phyloP scores from a whole-genome alignment of 805 yeast species.

The Pichia paraexigua region DNA sequence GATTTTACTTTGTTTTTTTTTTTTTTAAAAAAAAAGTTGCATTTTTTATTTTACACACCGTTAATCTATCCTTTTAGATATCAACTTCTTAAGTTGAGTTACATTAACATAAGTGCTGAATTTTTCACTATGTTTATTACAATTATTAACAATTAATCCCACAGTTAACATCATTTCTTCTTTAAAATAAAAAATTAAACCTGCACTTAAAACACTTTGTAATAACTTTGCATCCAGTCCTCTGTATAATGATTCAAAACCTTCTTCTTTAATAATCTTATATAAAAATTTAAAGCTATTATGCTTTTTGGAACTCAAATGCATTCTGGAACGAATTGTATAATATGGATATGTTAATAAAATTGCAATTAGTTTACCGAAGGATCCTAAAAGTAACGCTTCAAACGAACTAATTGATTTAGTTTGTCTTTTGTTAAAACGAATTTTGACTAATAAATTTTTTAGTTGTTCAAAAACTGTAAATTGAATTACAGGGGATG shows the following conservation, averaged over 20 bases:
- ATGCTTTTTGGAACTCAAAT: slow-evolving; percentile 38
- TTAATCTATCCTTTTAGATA: background rate
- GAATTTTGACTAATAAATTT: slow-evolving; percentile 45
- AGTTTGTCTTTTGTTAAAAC: slow-evolving; percentile 12
- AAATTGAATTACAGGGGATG: slow-evolving; percentile 88
- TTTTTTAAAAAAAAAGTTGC: too few species aligned
- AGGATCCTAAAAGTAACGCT: slow-evolving; percentile 81
- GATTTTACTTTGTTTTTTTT: background rate
- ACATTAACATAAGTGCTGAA: background rate
- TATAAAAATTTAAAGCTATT: slow-evolving; percentile 37
- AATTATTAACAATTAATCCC: background rate
- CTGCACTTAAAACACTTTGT: slow-evolving; percentile 83
- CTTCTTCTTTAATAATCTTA: slow-evolving; percentile 61
- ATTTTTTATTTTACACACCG: background rate
- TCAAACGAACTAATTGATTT: slow-evolving; percentile 55
- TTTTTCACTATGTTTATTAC: background rate
- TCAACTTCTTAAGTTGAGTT: background rate
- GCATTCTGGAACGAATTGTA: slow-evolving; percentile 85
- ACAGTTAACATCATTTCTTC: slow-evolving; percentile 54
- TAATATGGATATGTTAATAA: slow-evolving; percentile 84
- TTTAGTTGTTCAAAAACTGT: slow-evolving; percentile 84
- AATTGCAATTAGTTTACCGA: slow-evolving; percentile 87
- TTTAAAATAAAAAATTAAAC: slow-evolving; percentile 83
- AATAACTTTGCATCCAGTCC: slow-evolving; percentile 74
- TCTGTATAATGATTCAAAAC: slow-evolving; percentile 67